Conservation (phyloP, 2,329 filamentous ascomycete species). For the Ceratocystis variospora region DNA sequence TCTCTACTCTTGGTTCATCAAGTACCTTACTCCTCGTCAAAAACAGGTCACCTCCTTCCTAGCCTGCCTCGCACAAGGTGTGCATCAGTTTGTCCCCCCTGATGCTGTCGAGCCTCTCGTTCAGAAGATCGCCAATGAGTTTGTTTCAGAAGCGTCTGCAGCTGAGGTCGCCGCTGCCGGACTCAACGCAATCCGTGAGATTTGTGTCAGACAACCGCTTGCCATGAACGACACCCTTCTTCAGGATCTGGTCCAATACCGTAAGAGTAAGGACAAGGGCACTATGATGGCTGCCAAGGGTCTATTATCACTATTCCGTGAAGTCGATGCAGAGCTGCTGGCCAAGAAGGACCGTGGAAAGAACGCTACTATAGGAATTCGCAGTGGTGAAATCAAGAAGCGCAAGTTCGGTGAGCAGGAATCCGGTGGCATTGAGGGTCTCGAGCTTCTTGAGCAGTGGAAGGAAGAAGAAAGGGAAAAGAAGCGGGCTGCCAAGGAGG, state of each 20-base stretch:
- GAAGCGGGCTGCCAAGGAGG: slow-evolving; percentile 54
- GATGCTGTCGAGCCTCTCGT: slow-evolving; percentile 83
- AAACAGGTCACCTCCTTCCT: slow-evolving; percentile 85
- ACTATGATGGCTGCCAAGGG: slow-evolving; percentile 98
- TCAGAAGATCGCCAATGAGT: slow-evolving; percentile 95
- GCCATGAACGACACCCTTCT: slow-evolving; percentile 93
- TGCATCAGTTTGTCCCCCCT: slow-evolving; percentile 80
- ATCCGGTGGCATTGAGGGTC: slow-evolving; percentile 70
- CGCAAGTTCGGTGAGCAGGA: slow-evolving; percentile 72
- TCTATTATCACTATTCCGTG: slow-evolving; percentile 75
- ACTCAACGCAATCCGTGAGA: slow-evolving; percentile 86
- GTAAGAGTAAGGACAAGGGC: slow-evolving; percentile 95
- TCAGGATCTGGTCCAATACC: slow-evolving; percentile 89
- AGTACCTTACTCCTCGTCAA: slow-evolving; percentile 77
- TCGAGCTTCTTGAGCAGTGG: slow-evolving; percentile 83
- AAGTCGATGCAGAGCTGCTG: slow-evolving; percentile 78
- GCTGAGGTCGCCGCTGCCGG: slow-evolving; percentile 84
- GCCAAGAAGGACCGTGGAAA: slow-evolving; percentile 85
- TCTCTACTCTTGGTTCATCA: slow-evolving; percentile 93
- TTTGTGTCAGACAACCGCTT: slow-evolving; percentile 84
- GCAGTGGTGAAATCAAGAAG: slow-evolving; percentile 59
- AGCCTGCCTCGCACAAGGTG: slow-evolving; percentile 80
- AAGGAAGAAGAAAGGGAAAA: slow-evolving; percentile 77
- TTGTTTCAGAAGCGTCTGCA: slow-evolving; percentile 87
- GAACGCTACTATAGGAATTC: slow-evolving; percentile 71